A percentile compares a stretch with the other conserved stretches of the same genome.
Conservation (phyloP, 2,329 filamentous ascomycete genomes). For the Xylaria polymorpha region DNA sequence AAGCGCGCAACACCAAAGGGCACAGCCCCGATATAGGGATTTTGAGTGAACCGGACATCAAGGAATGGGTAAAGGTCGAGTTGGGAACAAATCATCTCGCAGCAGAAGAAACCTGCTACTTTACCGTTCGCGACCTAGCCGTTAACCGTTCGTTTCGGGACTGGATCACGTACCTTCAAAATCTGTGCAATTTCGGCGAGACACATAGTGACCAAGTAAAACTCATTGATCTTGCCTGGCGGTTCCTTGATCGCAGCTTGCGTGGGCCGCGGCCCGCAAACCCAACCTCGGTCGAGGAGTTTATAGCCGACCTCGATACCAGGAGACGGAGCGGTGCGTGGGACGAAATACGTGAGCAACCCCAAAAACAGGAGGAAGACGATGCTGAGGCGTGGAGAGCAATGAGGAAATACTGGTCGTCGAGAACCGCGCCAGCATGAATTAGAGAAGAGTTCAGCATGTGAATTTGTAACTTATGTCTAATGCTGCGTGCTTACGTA, state of each 20-base stretch:
- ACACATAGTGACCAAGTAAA: conserved; percentile 42
- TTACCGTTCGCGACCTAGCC: conserved; percentile 41
- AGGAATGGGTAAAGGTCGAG: conserved; percentile 42
- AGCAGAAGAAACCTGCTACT: conserved; percentile 43
- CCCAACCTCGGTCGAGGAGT: conserved; percentile 38
- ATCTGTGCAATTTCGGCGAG: conserved; percentile 36
- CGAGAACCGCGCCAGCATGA: conserved; percentile 30
- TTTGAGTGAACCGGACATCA: conserved; percentile 40
- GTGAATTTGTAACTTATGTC: background rate
- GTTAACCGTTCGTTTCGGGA: conserved; percentile 39
- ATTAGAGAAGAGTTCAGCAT: background rate
- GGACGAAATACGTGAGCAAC: conserved; percentile 33
- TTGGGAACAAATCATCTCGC: conserved; percentile 31
- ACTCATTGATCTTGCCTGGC: conserved; percentile 46
- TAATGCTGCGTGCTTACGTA: background rate
- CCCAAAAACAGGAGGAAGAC: conserved; percentile 39
- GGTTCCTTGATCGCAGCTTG: conserved; percentile 46
- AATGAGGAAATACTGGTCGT: conserved; percentile 42
- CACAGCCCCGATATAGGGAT: conserved; percentile 34
- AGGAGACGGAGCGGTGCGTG: conserved; percentile 38
- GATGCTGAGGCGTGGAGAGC: conserved; percentile 42
- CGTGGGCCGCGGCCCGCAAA: conserved; percentile 38
- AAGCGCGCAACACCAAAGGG: conserved; percentile 29
- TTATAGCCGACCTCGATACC: conserved; percentile 40
- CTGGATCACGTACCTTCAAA: conserved; percentile 42